These are phyloP conservation scores for Trichoderma harzianum DNA, from an alignment of 2,329 filamentous ascomycete genomes.

Conservation along the genomic window DNA sequence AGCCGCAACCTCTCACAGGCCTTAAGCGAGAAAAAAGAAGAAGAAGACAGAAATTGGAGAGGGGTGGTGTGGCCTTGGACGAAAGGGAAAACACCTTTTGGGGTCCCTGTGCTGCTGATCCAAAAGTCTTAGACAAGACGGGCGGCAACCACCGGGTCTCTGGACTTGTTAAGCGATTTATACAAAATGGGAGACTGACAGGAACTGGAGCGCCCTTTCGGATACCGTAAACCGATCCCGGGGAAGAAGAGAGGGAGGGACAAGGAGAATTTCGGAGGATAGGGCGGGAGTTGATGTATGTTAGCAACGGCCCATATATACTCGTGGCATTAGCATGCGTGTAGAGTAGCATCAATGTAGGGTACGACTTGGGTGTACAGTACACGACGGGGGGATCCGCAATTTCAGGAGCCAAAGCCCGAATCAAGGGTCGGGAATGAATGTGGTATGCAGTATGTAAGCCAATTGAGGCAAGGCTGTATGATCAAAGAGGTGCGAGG, in stretches of 20 bases:
- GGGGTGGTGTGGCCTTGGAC: neutral
- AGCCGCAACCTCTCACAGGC: constrained; percentile 11
- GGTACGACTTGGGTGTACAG: neutral
- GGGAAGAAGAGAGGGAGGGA: neutral
- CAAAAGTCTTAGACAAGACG: constrained; percentile 18
- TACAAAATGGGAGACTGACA: neutral
- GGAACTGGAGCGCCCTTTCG: neutral
- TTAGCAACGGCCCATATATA: neutral
- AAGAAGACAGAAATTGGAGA: neutral
- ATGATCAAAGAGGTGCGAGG: neutral
- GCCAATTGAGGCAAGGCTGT: constrained; percentile 12
- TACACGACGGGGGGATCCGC: neutral
- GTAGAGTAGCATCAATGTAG: neutral
- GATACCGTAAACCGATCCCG: neutral
- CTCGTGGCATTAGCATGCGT: neutral
- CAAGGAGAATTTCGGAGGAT: neutral
- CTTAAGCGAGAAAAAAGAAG: constrained; percentile 2
- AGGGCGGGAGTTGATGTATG: neutral
- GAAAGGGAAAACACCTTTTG: constrained; percentile 6
- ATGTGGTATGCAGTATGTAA: neutral
- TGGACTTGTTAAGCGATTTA: constrained; percentile 15
- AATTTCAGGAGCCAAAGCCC: neutral
- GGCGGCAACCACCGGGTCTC: constrained; percentile 14
- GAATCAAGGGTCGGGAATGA: neutral
- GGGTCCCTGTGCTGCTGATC: constrained; percentile 9